These are phyloP conservation scores for Phytophthora quininea DNA, from an alignment of 352 stramenopile species.

Conservation along the genomic window DNA sequence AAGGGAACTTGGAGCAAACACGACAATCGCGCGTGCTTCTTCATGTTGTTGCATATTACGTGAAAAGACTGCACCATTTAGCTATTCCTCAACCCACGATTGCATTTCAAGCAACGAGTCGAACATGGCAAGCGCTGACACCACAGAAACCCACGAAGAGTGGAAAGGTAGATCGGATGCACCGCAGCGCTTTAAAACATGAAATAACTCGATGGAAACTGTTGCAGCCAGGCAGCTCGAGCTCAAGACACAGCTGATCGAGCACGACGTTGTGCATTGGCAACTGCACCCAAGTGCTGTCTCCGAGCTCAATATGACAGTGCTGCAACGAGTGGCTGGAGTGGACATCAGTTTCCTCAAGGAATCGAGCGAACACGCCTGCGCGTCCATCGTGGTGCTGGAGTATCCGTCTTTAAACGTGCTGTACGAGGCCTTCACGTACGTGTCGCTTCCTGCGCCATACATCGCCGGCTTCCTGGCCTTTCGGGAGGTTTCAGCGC, in stretches of 20 bases:
- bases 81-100: not conserved
- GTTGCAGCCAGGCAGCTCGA: constrained; percentile 51
- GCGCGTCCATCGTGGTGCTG: constrained; percentile 82
- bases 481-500: constrained; percentile 78
- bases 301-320: constrained; percentile 3
- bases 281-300: constrained; percentile 20
- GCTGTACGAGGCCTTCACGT: constrained; percentile 85
- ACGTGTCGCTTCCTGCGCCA: constrained; percentile 77
- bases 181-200: not conserved
- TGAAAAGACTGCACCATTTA: not conserved
- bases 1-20: not conserved
- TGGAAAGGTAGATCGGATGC: constrained; percentile 33
- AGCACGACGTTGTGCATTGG: constrained; percentile 56
- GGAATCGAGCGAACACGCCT: constrained; percentile 79
- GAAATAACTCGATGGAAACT: not conserved
- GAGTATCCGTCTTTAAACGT: constrained; percentile 64
- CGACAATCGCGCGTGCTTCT: not conserved
- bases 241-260: constrained; percentile 59
- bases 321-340: constrained; percentile 58
- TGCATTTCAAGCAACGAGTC: not conserved
- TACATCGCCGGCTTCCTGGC: constrained; percentile 86
- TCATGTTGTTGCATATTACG: not conserved
- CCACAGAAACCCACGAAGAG: constrained; percentile 14
- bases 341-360: constrained; percentile 89
- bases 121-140: constrained; percentile 19